Conservation (phyloP, 2,329 filamentous ascomycete species). For the Tothia fuscella region DNA sequence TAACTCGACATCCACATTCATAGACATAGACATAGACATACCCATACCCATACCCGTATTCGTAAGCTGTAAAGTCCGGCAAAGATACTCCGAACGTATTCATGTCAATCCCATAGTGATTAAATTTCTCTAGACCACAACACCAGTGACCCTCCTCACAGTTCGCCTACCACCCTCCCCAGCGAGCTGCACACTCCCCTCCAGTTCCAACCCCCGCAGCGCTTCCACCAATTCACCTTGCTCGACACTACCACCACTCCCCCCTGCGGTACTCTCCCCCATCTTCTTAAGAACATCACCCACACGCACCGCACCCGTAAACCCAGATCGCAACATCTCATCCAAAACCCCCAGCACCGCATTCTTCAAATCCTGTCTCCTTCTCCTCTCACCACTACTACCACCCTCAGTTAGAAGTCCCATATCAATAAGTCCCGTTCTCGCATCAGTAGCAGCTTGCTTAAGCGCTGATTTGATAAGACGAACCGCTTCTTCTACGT, state of each 20-base stretch:
- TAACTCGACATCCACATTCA: too few relatives aligned
- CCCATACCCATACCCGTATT: too few relatives aligned
- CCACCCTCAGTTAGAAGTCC: conserved; percentile 89
- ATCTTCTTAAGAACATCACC: conserved; percentile 65
- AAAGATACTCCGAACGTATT: too few relatives aligned
- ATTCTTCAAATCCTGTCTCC: conserved; percentile 73
- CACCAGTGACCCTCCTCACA: conserved; percentile 61
- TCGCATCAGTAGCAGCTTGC: conserved; percentile 86
- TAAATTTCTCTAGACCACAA: too few relatives aligned
- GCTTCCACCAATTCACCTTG: conserved; percentile 71
- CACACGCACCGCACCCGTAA: conserved; percentile 56
- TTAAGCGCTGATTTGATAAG: conserved; percentile 91
- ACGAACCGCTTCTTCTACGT: conserved; percentile 83
- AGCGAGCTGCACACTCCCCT: conserved; percentile 66
- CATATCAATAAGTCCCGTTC: conserved; percentile 94
- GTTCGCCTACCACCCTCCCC: conserved; percentile 77
- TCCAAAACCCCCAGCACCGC: conserved; percentile 66
- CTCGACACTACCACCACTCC: conserved; percentile 53
- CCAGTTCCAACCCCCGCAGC: conserved; percentile 67
- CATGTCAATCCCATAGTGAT: too few relatives aligned
- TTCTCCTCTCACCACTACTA: conserved; percentile 70
- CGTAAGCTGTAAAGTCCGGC: too few relatives aligned
- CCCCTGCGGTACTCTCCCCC: conserved; percentile 46
- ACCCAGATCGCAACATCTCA: conserved; percentile 54
- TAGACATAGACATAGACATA: too few relatives aligned